Conservation (phyloP, 192 early-diverging fungal genomes). For the Coemansia sp. region DNA sequence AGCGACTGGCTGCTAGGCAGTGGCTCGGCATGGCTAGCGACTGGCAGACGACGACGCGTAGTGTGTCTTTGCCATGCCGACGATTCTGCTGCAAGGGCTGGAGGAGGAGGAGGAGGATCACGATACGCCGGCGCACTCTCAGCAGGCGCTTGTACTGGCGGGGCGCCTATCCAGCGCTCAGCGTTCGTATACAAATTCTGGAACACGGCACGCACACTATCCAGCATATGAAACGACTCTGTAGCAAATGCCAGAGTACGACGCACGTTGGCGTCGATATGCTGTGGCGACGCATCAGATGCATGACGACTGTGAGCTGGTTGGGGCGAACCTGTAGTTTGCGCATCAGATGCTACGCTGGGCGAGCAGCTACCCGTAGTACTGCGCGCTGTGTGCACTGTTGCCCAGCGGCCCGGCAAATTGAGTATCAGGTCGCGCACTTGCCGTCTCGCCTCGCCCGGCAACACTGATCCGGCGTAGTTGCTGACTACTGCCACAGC, state of each 20-base stretch:
- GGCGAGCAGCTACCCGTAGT: constrained; percentile 15
- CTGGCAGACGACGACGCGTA: not conserved
- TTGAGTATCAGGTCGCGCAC: constrained; percentile 84
- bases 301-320: not conserved
- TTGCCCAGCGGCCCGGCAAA: constrained; percentile 72
- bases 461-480: constrained; percentile 82
- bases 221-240: constrained; percentile 53
- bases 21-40: too few species aligned
- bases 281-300: not conserved
- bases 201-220: constrained; percentile 39
- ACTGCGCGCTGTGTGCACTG: constrained; percentile 24
- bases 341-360: constrained; percentile 21
- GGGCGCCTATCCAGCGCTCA: constrained; percentile 41
- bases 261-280: constrained; percentile 42
- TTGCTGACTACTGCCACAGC: constrained; percentile 86
- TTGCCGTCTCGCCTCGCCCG: constrained; percentile 74
- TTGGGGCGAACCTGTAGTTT: not conserved
- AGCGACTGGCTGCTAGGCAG: constrained; percentile 5
- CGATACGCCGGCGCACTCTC: not conserved
- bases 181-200: constrained; percentile 33
- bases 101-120: not conserved
- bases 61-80: not conserved
- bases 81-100: not conserved
- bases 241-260: constrained; percentile 47
- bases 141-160: not conserved